A percentile compares a stretch with the other conserved stretches of the same genome.
These are phyloP conservation scores for Leucosporidium scottii DNA, from an alignment of 768 basidiomycete genomes.

Conservation along the genomic window DNA sequence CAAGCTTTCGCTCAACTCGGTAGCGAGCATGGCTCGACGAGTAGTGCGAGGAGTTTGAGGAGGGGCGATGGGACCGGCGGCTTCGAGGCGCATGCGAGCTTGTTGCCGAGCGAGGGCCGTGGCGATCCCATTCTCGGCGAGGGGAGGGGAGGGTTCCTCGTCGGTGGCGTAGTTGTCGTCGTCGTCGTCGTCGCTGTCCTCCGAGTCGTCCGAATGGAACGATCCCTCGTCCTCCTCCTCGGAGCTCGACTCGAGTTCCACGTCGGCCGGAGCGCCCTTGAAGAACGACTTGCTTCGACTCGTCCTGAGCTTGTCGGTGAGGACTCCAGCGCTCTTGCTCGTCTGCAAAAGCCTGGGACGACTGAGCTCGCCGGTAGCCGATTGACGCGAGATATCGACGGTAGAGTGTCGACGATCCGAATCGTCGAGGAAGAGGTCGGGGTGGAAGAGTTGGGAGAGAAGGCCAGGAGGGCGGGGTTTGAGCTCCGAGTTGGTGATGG, in stretches of 20 bases:
- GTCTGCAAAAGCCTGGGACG: neutral
- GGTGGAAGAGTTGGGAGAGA: constrained; percentile 36
- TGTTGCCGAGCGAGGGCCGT: constrained; percentile 20
- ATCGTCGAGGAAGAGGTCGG: constrained; percentile 27
- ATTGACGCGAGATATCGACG: constrained; percentile 4
- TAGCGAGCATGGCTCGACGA: constrained; percentile 70
- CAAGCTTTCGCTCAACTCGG: constrained; percentile 77
- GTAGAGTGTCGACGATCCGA: constrained; percentile 6
- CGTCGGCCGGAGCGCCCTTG: constrained; percentile 31
- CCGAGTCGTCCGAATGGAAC: neutral
- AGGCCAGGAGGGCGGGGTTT: constrained; percentile 29
- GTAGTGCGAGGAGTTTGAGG: constrained; percentile 77
- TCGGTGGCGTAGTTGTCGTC: constrained; percentile 7
- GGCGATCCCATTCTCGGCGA: constrained; percentile 10
- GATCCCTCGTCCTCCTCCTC: constrained; percentile 21
- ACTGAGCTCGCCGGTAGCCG: neutral
- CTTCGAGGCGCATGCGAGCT: constrained; percentile 27
- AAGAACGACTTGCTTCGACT: constrained; percentile 24
- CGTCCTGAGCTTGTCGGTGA: neutral
- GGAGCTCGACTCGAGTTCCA: constrained; percentile 36
- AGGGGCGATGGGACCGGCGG: constrained; percentile 55
- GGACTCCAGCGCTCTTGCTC: neutral
- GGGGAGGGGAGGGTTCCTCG: constrained; percentile 2
- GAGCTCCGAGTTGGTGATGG: constrained; percentile 20
- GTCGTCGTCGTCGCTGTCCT: neutral